Base-by-base conservation (phyloP, 2,329 filamentous ascomycete genomes). In the Dothiorella sarmentorum region DNA sequence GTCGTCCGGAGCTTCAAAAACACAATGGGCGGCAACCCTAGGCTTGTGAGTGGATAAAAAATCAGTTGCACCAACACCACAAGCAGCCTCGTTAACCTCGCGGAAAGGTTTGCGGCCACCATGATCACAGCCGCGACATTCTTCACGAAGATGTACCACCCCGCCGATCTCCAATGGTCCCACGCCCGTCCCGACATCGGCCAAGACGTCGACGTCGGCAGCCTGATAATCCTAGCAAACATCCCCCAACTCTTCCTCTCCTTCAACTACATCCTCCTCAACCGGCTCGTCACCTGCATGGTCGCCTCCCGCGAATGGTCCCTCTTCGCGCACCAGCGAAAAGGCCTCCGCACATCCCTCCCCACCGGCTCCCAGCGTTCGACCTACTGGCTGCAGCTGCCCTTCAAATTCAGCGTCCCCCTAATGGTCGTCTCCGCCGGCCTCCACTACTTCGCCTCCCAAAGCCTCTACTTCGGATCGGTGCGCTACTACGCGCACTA, bases 201-300 rank as follows among this genome's bases (percentile, higher is more conserved):
- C 10, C 10, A 17, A 6, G 4, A 5, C 13, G 13, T 26, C 13
- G 7, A 27, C 1, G 18, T n/a, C 13, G 10, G 10, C 4, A 7
- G 13, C 2, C 13, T 44, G 0, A 3, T 73, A 0, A 65, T 80
- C 24, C 24, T 81, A 0, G 76, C 74, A 31, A 82, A 83, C 61
- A 24, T 71, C 0, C 77, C 79, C 0, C 80, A 83, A 61, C 56
- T 79, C 0, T 53, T 80, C 3, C 60, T 81, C 0, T 79, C 77
- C 0, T 64, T 78, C n/a, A 47, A 77, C 2, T 81, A 82, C 63
- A 65, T 80, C 2, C 64, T 68, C 1, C 73, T 75, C 64, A 81
- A 81, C 61, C 65, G 65, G 1, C 65, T 81, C 6, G 69, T 77
- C 17, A 83, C 78, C 0, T 70, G 66, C 1, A 80, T 82, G 67